Evolutionary conservation across 192 early-diverging fungal genomes (phyloP), one percentile per base, ranked within the genome.

Genomic region (Linnemannia zychae): DNA sequence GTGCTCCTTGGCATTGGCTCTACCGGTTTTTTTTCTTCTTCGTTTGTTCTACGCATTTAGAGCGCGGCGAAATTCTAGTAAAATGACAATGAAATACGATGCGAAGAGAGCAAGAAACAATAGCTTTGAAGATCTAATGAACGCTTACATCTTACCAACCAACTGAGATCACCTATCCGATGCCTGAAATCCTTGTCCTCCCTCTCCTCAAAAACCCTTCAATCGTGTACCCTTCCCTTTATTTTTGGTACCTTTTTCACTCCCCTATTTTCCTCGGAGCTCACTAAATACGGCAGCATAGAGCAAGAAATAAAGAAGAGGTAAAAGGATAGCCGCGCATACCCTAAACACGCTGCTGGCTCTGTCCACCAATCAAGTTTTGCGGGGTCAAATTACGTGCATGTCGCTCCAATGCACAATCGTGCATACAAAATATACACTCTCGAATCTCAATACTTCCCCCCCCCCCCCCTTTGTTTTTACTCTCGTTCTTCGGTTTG

Each of bases 331-430:
- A n/a, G n/a, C n/a, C 57, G 57, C 57, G 31, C 57, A 63, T 12
- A 63, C 57, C 57, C 57, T 63, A 63, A 63, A 63, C 57, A 63
- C 28, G 28, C 57, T 63, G 15, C 13, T 63, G 31, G 28, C 57
- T 28, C 24, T 16, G 57, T 63, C 57, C 7, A 28, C 57, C 57
- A 63, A 63, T 63, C 57, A 63, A 31, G 31, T 63, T 31, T 31
- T 63, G 57, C 57, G 57, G 57, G 57, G 57, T 63, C 57, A 63
- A 53, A 63, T 16, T n/a, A n/a, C n/a, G n/a, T n/a, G n/a, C n/a
- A n/a, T 33, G 24, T 31, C 24, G 28, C 57, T 63, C n/a, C n/a
- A 33, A 63, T 63, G 57, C 57, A 31, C 9, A 57, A 60, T 24
- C 0, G 22, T 57, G 40, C n/a, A 28, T n/a, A 60, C 52, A 53